Percentiles rank a stretch among this genome's conserved stretches.
Conservation (phyloP, 106 monocot genomes). For the Vanilla planifolia region DNA sequence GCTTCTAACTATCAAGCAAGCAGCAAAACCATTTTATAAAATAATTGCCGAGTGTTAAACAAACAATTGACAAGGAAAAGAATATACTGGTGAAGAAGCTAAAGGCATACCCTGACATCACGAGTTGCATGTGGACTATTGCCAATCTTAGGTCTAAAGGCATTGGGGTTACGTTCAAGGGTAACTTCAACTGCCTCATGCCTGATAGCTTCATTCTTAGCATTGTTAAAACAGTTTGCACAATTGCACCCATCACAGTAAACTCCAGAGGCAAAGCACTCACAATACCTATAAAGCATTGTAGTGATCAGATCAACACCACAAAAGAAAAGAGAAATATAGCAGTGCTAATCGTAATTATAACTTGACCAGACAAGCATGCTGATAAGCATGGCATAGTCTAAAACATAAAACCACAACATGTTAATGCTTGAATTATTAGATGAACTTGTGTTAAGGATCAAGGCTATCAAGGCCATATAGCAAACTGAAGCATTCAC, state of each 20-base stretch:
- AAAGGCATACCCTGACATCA: constrained; percentile 15
- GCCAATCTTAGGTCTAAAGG: constrained; percentile 75
- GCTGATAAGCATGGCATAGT: too few relatives aligned
- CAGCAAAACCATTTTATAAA: too few relatives aligned
- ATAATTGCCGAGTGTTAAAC: too few relatives aligned
- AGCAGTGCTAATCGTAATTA: too few relatives aligned
- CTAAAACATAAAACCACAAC: too few relatives aligned
- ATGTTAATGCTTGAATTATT: too few relatives aligned
- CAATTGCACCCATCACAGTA: constrained; percentile 82
- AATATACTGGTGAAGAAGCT: not conserved
- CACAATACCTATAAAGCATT: constrained; percentile 46
- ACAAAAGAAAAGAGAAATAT: constrained; percentile 1
- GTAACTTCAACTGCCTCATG: constrained; percentile 75
- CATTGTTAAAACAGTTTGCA: constrained; percentile 69
- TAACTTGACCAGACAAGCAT: too few relatives aligned
- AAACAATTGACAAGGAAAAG: too few relatives aligned
- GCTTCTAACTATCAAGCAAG: too few relatives aligned
- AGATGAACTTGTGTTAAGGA: too few relatives aligned
- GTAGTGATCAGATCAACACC: not conserved
- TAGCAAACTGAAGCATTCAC: too few relatives aligned
- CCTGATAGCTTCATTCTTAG: constrained; percentile 62
- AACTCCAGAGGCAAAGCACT: constrained; percentile 77
- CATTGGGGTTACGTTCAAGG: constrained; percentile 73
- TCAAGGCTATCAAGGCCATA: too few relatives aligned
- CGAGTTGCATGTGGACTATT: constrained; percentile 52